Base-by-base conservation (phyloP, 495 filamentous ascomycete genomes). In the Podospora comata region DNA sequence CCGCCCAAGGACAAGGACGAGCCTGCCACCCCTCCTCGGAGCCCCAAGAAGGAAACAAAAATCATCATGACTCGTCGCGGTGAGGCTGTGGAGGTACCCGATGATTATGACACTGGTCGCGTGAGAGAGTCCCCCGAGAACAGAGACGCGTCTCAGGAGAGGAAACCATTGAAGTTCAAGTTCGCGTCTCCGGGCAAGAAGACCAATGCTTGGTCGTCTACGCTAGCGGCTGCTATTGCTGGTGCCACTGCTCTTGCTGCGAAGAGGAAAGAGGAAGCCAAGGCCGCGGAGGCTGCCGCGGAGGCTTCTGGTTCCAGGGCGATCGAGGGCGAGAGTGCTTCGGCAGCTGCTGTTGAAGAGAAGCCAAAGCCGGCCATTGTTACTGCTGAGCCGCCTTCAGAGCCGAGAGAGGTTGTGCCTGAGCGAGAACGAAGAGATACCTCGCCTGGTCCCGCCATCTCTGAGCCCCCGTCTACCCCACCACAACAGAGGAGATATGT, bases 41-140 rank as follows among this genome's bases (percentile, higher is more conserved):
- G 39, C 13, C 62, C 57, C 18, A 65, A 68, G 44, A 64, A 60
- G 63, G 44, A 72, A 56, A 55, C 66, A 11, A 58, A 62, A 44
- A 13, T 66, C 15, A 65, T 73, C 34, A 66, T 72, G 56, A 69
- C 62, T 27, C 32, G 64, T n/a, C 71, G 68, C 18, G 70, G 70
- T 44, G 59, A 72, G 55, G 67, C 59, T 44, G 62, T 73, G 19
- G 70, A 79, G 76, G 59, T 80, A 56, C 32, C 72, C 55, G 62
- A 73, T 64, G 55, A 71, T 44, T 53, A 86, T 68, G 78, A 86
- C 67, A 89, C 85, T 5, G 85, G 87, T 64, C 86, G 86, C 18
- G 67, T 27, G 72, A 87, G 85, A 44, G 85, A 87, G 28, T 80
- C 85, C 19, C 84, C 84, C n/a, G 55, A 58, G 62, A 85, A 82